Conservation (phyloP, 345 rosid species). For the Populus pruinosa region DNA sequence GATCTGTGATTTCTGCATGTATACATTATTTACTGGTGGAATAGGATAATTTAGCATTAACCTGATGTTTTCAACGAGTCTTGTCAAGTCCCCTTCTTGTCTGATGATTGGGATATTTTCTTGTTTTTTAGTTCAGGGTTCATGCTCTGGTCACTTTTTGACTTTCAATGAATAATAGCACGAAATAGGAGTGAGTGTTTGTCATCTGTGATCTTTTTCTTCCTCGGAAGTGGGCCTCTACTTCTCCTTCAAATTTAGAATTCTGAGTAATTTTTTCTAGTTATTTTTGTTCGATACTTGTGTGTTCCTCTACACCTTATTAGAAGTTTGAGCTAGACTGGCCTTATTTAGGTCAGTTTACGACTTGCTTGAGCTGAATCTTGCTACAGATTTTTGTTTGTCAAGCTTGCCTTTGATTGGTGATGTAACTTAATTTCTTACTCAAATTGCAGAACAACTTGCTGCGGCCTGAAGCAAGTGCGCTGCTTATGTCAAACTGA, state of each 20-base stretch:
- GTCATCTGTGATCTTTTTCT: not conserved
- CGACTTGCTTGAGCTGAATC: not conserved
- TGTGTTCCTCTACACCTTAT: not conserved
- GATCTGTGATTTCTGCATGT: not conserved
- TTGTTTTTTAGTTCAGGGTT: not conserved
- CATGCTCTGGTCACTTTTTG: not conserved
- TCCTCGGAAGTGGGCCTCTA: not conserved
- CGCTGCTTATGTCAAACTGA: constrained; percentile 6
- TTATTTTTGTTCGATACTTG: not conserved
- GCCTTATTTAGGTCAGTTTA: not conserved
- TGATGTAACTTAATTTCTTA: not conserved
- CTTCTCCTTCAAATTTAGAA: not conserved
- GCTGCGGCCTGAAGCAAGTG: not conserved
- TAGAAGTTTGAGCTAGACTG: not conserved
- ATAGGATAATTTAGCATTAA: not conserved
- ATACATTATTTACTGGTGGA: not conserved
- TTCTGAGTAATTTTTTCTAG: not conserved
- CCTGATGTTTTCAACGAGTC: not conserved
- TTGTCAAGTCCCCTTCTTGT: not conserved
- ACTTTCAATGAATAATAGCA: not conserved
- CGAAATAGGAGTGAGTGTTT: not conserved
- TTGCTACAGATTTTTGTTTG: not conserved
- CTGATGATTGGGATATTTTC: not conserved
- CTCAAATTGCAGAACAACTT: constrained; percentile 15
- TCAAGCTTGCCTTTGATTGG: not conserved